Percentiles rank a stretch among this genome's conserved stretches.
Evolutionary conservation across 352 stramenopile species (phyloP).

Genomic region (Phytophthora multivora): DNA sequence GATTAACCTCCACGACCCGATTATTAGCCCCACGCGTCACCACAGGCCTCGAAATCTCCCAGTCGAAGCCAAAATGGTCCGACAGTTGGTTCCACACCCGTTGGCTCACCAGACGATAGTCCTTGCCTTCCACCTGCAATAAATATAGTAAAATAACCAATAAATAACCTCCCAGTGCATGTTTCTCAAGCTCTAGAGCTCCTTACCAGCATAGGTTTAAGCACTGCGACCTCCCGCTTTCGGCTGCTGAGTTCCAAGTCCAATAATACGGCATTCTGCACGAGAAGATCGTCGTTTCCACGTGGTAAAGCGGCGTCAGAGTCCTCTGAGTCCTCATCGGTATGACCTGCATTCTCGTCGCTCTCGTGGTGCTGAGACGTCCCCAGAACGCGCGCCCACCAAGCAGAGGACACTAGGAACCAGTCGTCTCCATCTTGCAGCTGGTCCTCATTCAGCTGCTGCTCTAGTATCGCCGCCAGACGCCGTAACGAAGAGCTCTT

Average conservation of each 20-base stretch:
- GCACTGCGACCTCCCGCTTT: slow-evolving; percentile 52
- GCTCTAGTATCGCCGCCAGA: slow-evolving; percentile 31
- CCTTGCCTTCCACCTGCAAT: slow-evolving; percentile 54
- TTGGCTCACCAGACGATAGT: slow-evolving; percentile 76
- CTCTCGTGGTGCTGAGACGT: slow-evolving; percentile 8
- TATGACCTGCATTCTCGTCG: slow-evolving; percentile 30
- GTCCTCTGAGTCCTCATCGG: slow-evolving; percentile 44
- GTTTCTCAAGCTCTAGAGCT: slow-evolving; percentile 9
- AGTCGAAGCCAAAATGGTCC: slow-evolving; percentile 70
- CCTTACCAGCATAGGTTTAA: slow-evolving; percentile 59
- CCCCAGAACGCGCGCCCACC: slow-evolving; percentile 57
- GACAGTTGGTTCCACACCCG: slow-evolving; percentile 72
- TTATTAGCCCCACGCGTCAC: slow-evolving; percentile 45
- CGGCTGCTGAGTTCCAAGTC: slow-evolving; percentile 51
- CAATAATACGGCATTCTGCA: slow-evolving; percentile 56
- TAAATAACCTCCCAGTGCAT: background rate
- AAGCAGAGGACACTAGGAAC: slow-evolving; percentile 59
- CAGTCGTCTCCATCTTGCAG: slow-evolving; percentile 60
- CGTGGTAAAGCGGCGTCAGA: slow-evolving; percentile 16
- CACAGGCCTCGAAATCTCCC: slow-evolving; percentile 70
- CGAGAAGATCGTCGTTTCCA: slow-evolving; percentile 17
- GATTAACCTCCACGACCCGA: slow-evolving; percentile 75
- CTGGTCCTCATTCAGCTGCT: slow-evolving; percentile 36
- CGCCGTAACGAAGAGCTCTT: slow-evolving; percentile 5
- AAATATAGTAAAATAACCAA: background rate